Base-by-base conservation (phyloP, 2,329 filamentous ascomycete species). In the Stenocarpella maydis region DNA sequence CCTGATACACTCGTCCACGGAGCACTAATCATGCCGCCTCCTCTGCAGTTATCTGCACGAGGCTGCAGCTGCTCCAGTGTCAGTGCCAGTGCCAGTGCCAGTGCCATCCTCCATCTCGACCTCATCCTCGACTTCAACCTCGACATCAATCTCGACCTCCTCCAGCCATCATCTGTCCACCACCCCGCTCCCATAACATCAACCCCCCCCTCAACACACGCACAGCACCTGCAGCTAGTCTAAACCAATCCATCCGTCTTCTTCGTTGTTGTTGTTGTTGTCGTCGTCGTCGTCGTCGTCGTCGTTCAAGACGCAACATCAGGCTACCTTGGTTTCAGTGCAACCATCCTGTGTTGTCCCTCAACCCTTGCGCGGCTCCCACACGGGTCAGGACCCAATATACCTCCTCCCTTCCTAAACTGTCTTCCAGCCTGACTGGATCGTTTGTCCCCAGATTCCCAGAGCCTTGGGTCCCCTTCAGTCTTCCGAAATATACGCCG, bases 31-130 rank as follows among this genome's bases (percentile, higher is more conserved):
- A 61, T 61, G 55, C 41, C 55, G 55, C 41, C 55, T n/a, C 28
- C 26, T 37, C 41, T 61, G 55, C 55, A 34, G 55, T 61, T 47
- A 61, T 61, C 55, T 61, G 41, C 55, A 12, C 55, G 55, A 61
- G 55, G 55, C 55, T 61, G 55, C 41, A 61, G 26, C 55, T 45
- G 39, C 26, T 58, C 12, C 8, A 19, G 14, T 24, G 28, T 24
- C n/a, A n/a, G n/a, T n/a, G n/a, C n/a, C n/a, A n/a, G 53, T 26
- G 37, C n/a, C 37, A 58, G 21, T 31, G 49, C 19, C 49, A 58
- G 7, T n/a, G 37, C 43, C 54, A 19, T 43, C 37, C 37, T 28
- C 53, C 34, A 43, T 17, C 39, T 43, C 41, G 41, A 43, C 41
- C 19, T 43, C 41, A 43, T 3, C 31, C 31, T 43, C 31, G 8